Evolutionary conservation across 768 basidiomycete species (phyloP), one percentile per base, ranked within the genome.

Genomic region (Suillus sp.): DNA sequence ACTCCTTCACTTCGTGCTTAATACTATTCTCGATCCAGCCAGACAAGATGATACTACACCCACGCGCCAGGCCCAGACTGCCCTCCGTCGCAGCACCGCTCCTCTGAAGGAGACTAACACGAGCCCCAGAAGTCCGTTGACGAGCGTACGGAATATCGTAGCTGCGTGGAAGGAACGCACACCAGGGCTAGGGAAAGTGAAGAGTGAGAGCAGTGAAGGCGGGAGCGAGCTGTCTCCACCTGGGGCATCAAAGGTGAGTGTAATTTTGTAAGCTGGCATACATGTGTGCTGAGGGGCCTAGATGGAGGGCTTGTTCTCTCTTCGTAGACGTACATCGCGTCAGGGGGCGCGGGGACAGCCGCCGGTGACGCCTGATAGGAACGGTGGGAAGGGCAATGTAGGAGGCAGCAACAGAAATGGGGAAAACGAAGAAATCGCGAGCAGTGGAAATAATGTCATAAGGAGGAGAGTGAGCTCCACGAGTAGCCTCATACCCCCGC

Each of bases 161-260:
- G 84, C 86, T 0, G 80, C 88, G 9, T 94, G 92, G 91, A 93
- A 92, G 71, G 89, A 91, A 64, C 84, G 89, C 22, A 88, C 89
- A 0, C 88, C 81, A 0, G 78, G 80, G 25, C 64, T 78, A 14
- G 75, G 75, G 2, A 69, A 75, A 18, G 45, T 66, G 27, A 77
- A 69, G 0, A 47, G 63, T 20, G 68, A 65, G 35, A 42, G 67
- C 22, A 35, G 62, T 37, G 62, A 62, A 35, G 62, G 51, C 40
- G 32, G 25, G 68, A 13, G 76, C 74, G 40, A 73, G 37, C 2
- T 57, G 27, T 57, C 56, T 57, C 56, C 56, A 6, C 38, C 73
- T 51, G 59, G 27, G 16, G 42, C 40, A 45, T 11, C 34, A 11
- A 58, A 57, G 37, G 55, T 37, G n/a, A 1, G 55, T 38, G 3